A percentile compares a stretch with the other conserved stretches of the same genome.
Evolutionary conservation across 257 asterid genomes (phyloP).

Genomic region (Rhazya stricta): DNA sequence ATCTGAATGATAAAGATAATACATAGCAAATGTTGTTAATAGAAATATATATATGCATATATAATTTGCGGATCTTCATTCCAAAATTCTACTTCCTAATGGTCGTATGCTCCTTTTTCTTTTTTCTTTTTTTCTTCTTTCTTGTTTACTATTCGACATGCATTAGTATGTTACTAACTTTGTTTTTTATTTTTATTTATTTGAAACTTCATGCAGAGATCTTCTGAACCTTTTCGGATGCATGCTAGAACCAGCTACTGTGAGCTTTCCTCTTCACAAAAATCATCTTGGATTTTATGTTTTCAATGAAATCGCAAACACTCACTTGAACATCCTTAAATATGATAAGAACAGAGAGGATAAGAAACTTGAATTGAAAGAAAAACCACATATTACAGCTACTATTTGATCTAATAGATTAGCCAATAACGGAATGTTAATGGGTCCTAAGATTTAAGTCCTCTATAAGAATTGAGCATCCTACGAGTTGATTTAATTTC

Average conservation of each 20-base stretch:
- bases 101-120: background rate
- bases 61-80: background rate
- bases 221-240: conserved; percentile 61
- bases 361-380: background rate
- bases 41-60: background rate
- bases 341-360: background rate
- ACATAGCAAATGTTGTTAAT: background rate
- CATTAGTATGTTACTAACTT: background rate
- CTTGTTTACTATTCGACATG: background rate
- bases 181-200: too few species aligned
- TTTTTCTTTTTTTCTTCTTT: background rate
- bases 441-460: too few species aligned
- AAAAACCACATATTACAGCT: background rate
- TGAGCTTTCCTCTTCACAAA: conserved; percentile 24
- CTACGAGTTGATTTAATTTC: too few species aligned
- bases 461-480: too few species aligned
- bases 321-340: background rate
- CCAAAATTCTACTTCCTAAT: conserved; percentile 1
- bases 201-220: conserved; percentile 43
- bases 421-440: background rate
- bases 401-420: background rate
- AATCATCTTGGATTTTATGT: background rate
- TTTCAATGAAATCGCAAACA: background rate
- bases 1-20: background rate
- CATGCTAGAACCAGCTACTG: conserved; percentile 67